Evolutionary conservation across 2,329 filamentous ascomycete species (phyloP), one percentile per base, ranked within the genome.

Genomic region (Ceratocystis cacaofunesta): DNA sequence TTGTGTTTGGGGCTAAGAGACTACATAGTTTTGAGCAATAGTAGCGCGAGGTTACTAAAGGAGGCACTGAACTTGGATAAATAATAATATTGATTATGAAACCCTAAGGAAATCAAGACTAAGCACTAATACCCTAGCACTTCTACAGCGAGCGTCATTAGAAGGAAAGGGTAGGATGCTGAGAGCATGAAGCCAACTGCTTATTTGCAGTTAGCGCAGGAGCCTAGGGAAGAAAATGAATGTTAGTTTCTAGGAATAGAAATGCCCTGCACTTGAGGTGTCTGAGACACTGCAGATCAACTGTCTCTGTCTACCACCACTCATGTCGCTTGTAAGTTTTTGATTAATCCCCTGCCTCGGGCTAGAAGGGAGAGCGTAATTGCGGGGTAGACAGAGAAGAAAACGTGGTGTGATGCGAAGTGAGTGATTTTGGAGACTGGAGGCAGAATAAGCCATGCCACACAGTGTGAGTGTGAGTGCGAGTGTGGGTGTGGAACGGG

Each of bases 201-300:
- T 60, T 65, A 61, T 61, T 65, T 65, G 63, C 63, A 65, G 63
- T 25, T 30, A 32, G 63, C 19, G 63, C 63, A 65, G 30, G 63
- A 44, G 63, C 63, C 63, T 65, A 19, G 36, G 25, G 61, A 22
- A 63, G 22, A 19, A 44, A 17, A 5, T 36, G 25, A 6, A 22
- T 5, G 62, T 64, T 43, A 64, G 62, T 64, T 58, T 8, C 7
- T 58, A 25, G 2, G 8, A 19, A 25, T 36, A 17, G 52, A n/a
- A 30, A 36, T 50, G 46, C 19, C 5, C 22, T 22, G 46, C 6
- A 36, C 32, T 36, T 36, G 32, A 10, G 32, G 32, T 36, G 32
- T 10, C 10, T 36, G 32, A 36, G 32, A 36, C 32, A 36, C 32
- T 36, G 32, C 32, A 36, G 32, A 12, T 36, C 8, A 36, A 36